Base-by-base conservation (phyloP, 441 rosid genomes). In the Brassica hybrid region DNA sequence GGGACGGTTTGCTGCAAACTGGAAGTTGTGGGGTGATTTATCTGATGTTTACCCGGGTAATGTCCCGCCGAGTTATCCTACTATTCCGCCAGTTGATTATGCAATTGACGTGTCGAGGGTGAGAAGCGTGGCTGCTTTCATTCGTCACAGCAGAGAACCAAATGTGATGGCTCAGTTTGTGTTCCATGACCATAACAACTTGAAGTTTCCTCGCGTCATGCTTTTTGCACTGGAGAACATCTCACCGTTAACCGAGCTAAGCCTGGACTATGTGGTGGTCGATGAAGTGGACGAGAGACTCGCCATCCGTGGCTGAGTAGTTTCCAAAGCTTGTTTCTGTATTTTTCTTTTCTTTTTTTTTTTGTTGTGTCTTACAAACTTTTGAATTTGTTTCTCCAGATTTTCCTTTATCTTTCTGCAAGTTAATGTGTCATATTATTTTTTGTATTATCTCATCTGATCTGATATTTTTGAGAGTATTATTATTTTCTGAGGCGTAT, bases 71-170 rank as follows among this genome's bases (percentile, higher is more conserved):
- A 75, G 87, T 6, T 68, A 87, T 77, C 96, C 98, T 41, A 81
- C 93, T 3, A 34, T 88, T 45, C 94, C 96, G 12, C 96, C 91
- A 19, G 48, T 92, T 83, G 94, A 92, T 85, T 92, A 87, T 76
- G 94, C 93, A 67, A 83, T 96, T 86, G 99, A 96, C 83, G 92
- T 90, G 25, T 90, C 97, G 1, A 87, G 73, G 78, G 80, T 88
- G 90, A 88, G 99, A 82, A 93, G 92, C 68, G 93, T 90, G 72
- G 97, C 97, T 59, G 90, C 91, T 69, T 96, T 92, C 83, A 87
- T 96, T 56, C 90, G 97, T 76, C 92, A 93, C 76, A 89, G 96
- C 74, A 73, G 84, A 38, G 73, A 86, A 65, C 98, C 99, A 3
- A 96, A 96, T 77, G 91, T 90, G 72, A 65, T 96, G 75, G 95